phyloP scores from a whole-genome alignment of 148 eudicot genomes.

The Vaccinium macrocarpon region DNA sequence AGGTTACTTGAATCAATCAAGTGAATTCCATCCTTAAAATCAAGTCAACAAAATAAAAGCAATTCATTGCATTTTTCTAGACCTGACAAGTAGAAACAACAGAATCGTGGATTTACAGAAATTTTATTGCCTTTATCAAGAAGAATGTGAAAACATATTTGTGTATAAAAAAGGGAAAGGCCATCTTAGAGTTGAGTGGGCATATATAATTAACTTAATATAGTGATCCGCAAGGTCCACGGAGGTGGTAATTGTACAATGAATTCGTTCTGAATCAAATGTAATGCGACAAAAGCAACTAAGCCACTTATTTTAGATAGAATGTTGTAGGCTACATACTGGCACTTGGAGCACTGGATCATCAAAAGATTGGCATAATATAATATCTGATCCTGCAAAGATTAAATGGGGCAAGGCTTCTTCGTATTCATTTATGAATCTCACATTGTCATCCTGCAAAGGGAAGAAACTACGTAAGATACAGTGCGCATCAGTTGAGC shows the following conservation, averaged over 20 bases:
- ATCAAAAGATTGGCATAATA: slow-evolving; percentile 54
- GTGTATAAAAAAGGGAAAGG: not conserved
- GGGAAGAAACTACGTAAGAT: not conserved
- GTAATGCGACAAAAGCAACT: not conserved
- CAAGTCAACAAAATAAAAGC: not conserved
- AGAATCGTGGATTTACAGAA: not conserved
- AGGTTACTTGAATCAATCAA: not conserved
- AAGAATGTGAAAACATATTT: not conserved
- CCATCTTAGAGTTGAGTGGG: not conserved
- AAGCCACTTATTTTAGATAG: slow-evolving; percentile 4
- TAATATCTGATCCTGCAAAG: slow-evolving; percentile 60
- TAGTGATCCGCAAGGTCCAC: not conserved
- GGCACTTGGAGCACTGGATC: slow-evolving; percentile 59
- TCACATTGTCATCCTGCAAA: slow-evolving; percentile 49
- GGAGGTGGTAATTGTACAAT: not conserved
- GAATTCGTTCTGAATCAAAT: not conserved
- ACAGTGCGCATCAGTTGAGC: not conserved
- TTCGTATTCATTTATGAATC: slow-evolving; percentile 46
- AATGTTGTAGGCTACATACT: slow-evolving; percentile 31
- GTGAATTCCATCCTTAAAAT: not conserved
- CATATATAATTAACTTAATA: not conserved
- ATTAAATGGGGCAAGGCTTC: slow-evolving; percentile 52
- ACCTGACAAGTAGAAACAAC: not conserved
- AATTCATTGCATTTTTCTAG: not conserved
- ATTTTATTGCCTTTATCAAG: slow-evolving; percentile 7